Conservation (phyloP, 768 basidiomycete species). For the Mycena kentingensis region DNA sequence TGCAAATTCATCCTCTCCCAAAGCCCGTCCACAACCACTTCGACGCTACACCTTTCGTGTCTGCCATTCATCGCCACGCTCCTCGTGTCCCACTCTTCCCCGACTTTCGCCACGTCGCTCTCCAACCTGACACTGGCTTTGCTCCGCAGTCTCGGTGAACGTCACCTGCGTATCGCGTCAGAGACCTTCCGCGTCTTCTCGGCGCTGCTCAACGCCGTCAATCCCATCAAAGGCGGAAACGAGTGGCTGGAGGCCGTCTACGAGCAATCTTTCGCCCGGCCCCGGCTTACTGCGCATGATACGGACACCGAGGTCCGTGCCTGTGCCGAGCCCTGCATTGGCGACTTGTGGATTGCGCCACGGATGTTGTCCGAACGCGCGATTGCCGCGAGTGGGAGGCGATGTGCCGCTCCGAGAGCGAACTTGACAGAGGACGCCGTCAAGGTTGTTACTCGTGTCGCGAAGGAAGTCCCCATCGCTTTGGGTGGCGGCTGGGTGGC, state of each 20-base stretch:
- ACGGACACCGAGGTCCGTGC: too few relatives aligned
- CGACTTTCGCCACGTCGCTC: too few relatives aligned
- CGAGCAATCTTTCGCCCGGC: slow-evolving; percentile 64
- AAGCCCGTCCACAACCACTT: slow-evolving; percentile 72
- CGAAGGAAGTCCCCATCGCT: slow-evolving; percentile 58
- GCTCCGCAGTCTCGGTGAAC: too few relatives aligned
- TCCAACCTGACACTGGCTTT: too few relatives aligned
- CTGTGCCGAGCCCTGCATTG: slow-evolving; percentile 80
- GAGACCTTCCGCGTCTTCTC: slow-evolving; percentile 89
- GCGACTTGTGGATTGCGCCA: slow-evolving; percentile 87
- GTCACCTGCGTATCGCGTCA: slow-evolving; percentile 84
- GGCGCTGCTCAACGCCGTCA: slow-evolving; percentile 71
- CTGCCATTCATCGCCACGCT: slow-evolving; percentile 85
- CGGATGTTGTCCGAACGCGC: slow-evolving; percentile 65
- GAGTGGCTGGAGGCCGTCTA: slow-evolving; percentile 78
- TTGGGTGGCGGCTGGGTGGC: slow-evolving; percentile 77
- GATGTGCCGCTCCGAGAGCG: slow-evolving; percentile 68
- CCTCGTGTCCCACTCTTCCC: slow-evolving; percentile 77
- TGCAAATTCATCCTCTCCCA: slow-evolving; percentile 68
- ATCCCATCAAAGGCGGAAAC: slow-evolving; percentile 57
- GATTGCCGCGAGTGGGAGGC: slow-evolving; percentile 78
- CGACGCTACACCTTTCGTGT: slow-evolving; percentile 79
- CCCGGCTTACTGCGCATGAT: slow-evolving; percentile 77
- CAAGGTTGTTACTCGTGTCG: too few relatives aligned
- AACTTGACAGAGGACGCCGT: slow-evolving; percentile 77